Evolutionary conservation across 352 stramenopile genomes (phyloP).

Genomic region (Globisporangium nagaii): DNA sequence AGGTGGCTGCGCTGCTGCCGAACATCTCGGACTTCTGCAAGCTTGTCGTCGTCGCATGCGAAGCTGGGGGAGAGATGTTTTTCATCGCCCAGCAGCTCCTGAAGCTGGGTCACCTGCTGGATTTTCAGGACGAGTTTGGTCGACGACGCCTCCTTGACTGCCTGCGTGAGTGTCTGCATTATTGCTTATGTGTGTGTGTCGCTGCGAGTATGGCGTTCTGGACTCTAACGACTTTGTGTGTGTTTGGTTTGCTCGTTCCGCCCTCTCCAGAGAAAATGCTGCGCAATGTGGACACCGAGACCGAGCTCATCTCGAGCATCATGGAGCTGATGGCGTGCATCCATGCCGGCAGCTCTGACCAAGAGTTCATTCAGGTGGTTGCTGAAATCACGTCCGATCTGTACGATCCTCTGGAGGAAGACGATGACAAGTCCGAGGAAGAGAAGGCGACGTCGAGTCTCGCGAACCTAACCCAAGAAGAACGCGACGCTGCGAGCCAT

Average conservation of each 20-base stretch:
- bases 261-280: constrained; percentile 44
- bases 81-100: constrained; percentile 72
- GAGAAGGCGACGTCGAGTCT: constrained; percentile 16
- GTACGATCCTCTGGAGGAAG: constrained; percentile 63
- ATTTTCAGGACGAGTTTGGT: constrained; percentile 80
- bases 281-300: constrained; percentile 49
- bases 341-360: constrained; percentile 57
- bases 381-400: constrained; percentile 74
- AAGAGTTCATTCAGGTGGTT: constrained; percentile 75
- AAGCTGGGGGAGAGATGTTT: constrained; percentile 37
- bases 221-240: neutral
- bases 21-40: constrained; percentile 73
- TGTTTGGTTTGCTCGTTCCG: constrained; percentile 2
- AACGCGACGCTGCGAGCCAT: constrained; percentile 39
- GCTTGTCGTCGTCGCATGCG: constrained; percentile 43
- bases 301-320: constrained; percentile 50
- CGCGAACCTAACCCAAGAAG: constrained; percentile 39
- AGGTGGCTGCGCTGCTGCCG: constrained; percentile 41
- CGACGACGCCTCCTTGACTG: constrained; percentile 61
- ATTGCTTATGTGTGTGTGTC: neutral
- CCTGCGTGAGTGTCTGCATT: constrained; percentile 46
- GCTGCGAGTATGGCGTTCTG: no score
- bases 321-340: constrained; percentile 78
- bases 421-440: constrained; percentile 11
- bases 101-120: constrained; percentile 49